These are phyloP conservation scores for Collybia nuda DNA, from an alignment of 768 basidiomycete genomes.

Conservation along the genomic window DNA sequence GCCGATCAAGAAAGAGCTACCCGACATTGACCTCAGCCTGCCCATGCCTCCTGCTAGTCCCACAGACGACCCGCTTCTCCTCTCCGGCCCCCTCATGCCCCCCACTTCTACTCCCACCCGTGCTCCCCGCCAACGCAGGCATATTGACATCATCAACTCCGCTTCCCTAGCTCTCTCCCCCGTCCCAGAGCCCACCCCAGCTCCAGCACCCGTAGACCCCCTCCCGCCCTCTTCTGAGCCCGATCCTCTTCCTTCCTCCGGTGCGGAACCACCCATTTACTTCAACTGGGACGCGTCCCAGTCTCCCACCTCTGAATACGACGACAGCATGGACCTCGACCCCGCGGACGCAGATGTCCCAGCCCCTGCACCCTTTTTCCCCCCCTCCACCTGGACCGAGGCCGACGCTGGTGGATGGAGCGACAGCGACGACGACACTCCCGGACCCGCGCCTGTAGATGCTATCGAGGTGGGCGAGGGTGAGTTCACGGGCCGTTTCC, in stretches of 20 bases:
- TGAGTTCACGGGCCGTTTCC: slow-evolving; percentile 70
- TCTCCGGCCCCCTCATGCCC: slow-evolving; percentile 44
- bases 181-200: background rate
- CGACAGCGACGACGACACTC: slow-evolving; percentile 33
- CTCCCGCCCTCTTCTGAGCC: slow-evolving; percentile 19
- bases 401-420: slow-evolving; percentile 27
- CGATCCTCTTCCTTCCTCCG: background rate
- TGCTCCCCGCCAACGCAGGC: slow-evolving; percentile 1
- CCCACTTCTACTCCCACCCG: slow-evolving; percentile 21
- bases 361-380: slow-evolving; percentile 26
- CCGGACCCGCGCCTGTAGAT: slow-evolving; percentile 6
- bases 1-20: slow-evolving; percentile 62
- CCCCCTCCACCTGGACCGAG: slow-evolving; percentile 12
- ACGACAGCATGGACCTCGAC: slow-evolving; percentile 25
- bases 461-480: slow-evolving; percentile 43
- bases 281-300: too few relatives aligned
- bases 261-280: too few relatives aligned
- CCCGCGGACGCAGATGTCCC: slow-evolving; percentile 23
- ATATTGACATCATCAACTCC: slow-evolving; percentile 21
- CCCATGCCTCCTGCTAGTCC: slow-evolving; percentile 73
- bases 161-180: slow-evolving; percentile 11
- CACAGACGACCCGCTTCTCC: slow-evolving; percentile 71
- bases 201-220: background rate
- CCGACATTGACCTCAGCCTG: slow-evolving; percentile 55
- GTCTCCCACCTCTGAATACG: background rate